Conservation (phyloP, 2,329 filamentous ascomycete genomes). For the Cladobotryum mycophilum region DNA sequence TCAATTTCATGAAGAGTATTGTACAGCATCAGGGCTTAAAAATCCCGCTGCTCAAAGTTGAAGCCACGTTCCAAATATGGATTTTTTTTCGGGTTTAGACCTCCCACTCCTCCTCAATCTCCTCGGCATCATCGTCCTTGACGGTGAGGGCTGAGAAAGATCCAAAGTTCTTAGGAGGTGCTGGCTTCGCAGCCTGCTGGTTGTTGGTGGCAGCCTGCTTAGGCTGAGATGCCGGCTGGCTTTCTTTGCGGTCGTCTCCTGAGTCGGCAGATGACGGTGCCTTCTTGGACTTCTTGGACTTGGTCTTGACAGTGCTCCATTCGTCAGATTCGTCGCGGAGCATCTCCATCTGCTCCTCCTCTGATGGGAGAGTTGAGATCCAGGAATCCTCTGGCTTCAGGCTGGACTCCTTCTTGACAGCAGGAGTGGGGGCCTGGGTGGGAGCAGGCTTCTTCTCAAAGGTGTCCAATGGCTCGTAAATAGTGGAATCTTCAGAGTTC, state of each 20-base stretch:
- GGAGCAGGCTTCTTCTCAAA: slow-evolving; percentile 36
- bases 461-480: slow-evolving; percentile 51
- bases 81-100: slow-evolving; percentile 29
- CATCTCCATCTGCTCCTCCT: slow-evolving; percentile 57
- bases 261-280: slow-evolving; percentile 27
- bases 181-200: slow-evolving; percentile 25
- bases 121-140: slow-evolving; percentile 34
- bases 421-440: slow-evolving; percentile 12
- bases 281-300: slow-evolving; percentile 36
- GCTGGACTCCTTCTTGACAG: slow-evolving; percentile 27
- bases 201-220: slow-evolving; percentile 23
- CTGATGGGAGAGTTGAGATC: slow-evolving; percentile 48
- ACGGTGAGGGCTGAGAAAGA: slow-evolving; percentile 45
- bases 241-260: slow-evolving; percentile 26
- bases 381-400: slow-evolving; percentile 35
- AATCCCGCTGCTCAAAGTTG: slow-evolving; percentile 2
- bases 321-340: slow-evolving; percentile 46
- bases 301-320: slow-evolving; percentile 54
- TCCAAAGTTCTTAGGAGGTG: slow-evolving; percentile 32
- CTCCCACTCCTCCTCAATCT: slow-evolving; percentile 47
- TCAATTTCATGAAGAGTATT: slow-evolving; percentile 1
- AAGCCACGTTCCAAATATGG: background rate
- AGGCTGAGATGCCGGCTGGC: slow-evolving; percentile 24
- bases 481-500: slow-evolving; percentile 27
- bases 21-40: slow-evolving; percentile 2